Conservation (phyloP, 2,329 filamentous ascomycete species). For the Herpotrichia juniperi region DNA sequence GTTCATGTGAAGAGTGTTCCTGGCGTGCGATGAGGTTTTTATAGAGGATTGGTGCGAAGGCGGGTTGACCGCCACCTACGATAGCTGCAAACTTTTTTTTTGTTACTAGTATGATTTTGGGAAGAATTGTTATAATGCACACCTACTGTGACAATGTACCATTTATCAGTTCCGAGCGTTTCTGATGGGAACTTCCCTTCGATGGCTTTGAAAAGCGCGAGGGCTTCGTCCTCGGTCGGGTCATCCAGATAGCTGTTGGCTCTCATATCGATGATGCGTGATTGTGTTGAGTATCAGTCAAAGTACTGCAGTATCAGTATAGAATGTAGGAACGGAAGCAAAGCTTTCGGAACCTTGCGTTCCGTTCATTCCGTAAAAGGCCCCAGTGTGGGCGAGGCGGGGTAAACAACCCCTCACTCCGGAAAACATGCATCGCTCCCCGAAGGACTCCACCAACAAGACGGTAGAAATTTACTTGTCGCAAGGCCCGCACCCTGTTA, state of each 20-base stretch:
- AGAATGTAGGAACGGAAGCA: neutral
- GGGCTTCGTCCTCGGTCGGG: slow-evolving; percentile 47
- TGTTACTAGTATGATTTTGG: slow-evolving; percentile 4
- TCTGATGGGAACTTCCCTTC: slow-evolving; percentile 52
- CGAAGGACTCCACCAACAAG: neutral
- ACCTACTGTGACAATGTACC: slow-evolving; percentile 53
- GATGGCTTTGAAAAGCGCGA: slow-evolving; percentile 49
- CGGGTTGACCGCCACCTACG: slow-evolving; percentile 58
- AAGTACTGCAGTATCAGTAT: neutral
- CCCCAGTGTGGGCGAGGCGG: slow-evolving; percentile 8
- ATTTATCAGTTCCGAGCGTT: slow-evolving; percentile 51
- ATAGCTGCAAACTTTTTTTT: slow-evolving; percentile 48
- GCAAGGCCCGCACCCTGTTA: neutral
- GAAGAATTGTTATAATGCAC: neutral
- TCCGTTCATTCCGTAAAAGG: neutral
- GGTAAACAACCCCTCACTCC: slow-evolving; percentile 7
- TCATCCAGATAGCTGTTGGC: slow-evolving; percentile 23
- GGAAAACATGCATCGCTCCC: slow-evolving; percentile 11
- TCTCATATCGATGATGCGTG: slow-evolving; percentile 14
- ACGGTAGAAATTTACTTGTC: neutral
- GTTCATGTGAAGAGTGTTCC: slow-evolving; percentile 49
- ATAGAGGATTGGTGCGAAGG: slow-evolving; percentile 61
- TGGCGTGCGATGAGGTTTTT: slow-evolving; percentile 59
- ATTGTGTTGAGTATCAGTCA: neutral
- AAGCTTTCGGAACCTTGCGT: neutral